A percentile compares a stretch with the other conserved stretches of the same genome.
These are phyloP conservation scores for Erucastrum elatum DNA, from an alignment of 345 rosid species.

Conservation along the genomic window DNA sequence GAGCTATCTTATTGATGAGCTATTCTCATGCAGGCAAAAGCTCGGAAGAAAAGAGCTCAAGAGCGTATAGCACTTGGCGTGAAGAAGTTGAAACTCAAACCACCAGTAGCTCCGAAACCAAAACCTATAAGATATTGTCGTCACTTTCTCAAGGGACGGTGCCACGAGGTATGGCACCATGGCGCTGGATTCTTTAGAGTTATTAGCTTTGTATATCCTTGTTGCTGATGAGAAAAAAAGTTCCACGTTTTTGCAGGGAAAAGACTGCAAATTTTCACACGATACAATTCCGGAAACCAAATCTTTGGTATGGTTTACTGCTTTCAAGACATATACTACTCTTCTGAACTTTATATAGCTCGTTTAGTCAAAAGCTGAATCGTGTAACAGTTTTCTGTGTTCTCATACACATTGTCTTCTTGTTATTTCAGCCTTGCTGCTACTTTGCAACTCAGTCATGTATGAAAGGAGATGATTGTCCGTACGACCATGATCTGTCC, in stretches of 20 bases:
- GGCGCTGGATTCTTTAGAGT: slow-evolving; percentile 2
- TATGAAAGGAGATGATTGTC: slow-evolving; percentile 91
- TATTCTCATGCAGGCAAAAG: slow-evolving; percentile 51
- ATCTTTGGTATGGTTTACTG: slow-evolving; percentile 38
- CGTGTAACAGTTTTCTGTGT: background rate
- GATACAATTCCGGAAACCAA: slow-evolving; percentile 79
- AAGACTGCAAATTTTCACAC: slow-evolving; percentile 89
- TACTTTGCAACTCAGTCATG: slow-evolving; percentile 81
- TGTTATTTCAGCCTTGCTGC: slow-evolving; percentile 78
- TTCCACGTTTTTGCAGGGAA: slow-evolving; percentile 53
- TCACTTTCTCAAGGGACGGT: slow-evolving; percentile 78
- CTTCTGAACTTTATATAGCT: background rate
- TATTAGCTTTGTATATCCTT: background rate
- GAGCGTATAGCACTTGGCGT: slow-evolving; percentile 75
- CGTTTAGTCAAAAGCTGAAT: background rate
- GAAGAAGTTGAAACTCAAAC: slow-evolving; percentile 69
- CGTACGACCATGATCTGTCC: slow-evolving; percentile 84
- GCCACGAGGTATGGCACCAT: slow-evolving; percentile 60
- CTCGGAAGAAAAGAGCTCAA: slow-evolving; percentile 74
- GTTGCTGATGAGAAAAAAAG: background rate
- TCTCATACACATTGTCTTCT: background rate
- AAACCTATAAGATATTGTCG: slow-evolving; percentile 62
- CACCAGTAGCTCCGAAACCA: slow-evolving; percentile 57
- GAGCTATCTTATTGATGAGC: slow-evolving; percentile 27
- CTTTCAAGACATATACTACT: background rate